Percentiles rank a stretch among this genome's conserved stretches.
Conservation (phyloP, 371 early-diverging fungal genomes). For the Mucor saturninus region DNA sequence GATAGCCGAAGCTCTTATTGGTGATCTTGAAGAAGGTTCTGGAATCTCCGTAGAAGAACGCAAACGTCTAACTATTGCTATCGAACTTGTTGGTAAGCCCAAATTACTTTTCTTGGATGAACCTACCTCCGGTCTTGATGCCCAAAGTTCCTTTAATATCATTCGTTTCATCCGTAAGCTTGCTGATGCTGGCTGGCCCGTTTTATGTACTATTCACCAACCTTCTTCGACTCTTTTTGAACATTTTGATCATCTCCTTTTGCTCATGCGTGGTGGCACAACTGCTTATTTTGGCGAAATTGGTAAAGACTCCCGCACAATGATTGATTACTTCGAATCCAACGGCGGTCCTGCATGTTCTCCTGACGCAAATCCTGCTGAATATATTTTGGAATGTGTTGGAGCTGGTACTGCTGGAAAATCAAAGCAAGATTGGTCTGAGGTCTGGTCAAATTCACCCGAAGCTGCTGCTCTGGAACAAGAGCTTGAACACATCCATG, state of each 20-base stretch:
- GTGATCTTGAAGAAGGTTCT: constrained; percentile 58
- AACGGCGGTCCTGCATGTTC: constrained; percentile 65
- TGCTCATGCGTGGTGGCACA: constrained; percentile 76
- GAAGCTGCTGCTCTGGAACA: constrained; percentile 39
- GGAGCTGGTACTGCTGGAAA: constrained; percentile 65
- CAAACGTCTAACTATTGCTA: constrained; percentile 68
- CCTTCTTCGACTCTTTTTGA: constrained; percentile 82
- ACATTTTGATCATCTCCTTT: constrained; percentile 79
- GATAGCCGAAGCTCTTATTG: constrained; percentile 64
- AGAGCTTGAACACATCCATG: constrained; percentile 42
- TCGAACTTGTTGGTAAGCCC: constrained; percentile 79
- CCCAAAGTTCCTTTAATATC: constrained; percentile 72
- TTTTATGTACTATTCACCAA: constrained; percentile 87
- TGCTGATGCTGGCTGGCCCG: constrained; percentile 68
- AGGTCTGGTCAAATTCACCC: constrained; percentile 60
- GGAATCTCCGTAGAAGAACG: constrained; percentile 71
- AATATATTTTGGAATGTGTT: constrained; percentile 58
- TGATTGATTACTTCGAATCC: constrained; percentile 68
- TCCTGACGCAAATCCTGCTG: constrained; percentile 54
- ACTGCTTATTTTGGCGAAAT: constrained; percentile 82
- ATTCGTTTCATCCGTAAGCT: constrained; percentile 73
- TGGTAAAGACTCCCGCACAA: constrained; percentile 53
- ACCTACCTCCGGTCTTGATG: constrained; percentile 83
- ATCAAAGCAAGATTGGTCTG: constrained; percentile 63
- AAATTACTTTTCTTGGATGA: constrained; percentile 85